A percentile compares a stretch with the other conserved stretches of the same genome.
Evolutionary conservation across 108 stramenopile genomes (phyloP).

Genomic region (Pseudonitzschia multistriata): DNA sequence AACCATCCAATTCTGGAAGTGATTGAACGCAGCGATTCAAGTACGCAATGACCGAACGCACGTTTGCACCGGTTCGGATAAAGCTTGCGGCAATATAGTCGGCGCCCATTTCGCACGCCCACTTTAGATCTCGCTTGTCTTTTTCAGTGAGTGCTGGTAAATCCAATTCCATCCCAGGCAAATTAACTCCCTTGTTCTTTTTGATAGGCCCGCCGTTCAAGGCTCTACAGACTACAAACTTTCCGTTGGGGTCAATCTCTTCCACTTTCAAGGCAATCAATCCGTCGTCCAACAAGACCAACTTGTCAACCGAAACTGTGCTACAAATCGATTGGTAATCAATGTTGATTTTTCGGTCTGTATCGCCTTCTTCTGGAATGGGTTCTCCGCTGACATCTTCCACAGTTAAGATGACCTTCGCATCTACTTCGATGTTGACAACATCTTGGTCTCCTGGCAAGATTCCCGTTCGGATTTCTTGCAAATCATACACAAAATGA

Average conservation of each 20-base stretch:
- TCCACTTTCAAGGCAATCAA: slow-evolving; percentile 72
- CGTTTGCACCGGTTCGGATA: slow-evolving; percentile 79
- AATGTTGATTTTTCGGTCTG: slow-evolving; percentile 57
- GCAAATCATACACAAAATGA: neutral
- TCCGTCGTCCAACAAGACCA: slow-evolving; percentile 83
- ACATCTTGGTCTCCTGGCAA: slow-evolving; percentile 64
- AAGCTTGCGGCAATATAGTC: slow-evolving; percentile 91
- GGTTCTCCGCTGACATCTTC: slow-evolving; percentile 47
- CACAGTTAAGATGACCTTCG: slow-evolving; percentile 50
- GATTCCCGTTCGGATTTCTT: slow-evolving; percentile 79
- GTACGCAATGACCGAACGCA: slow-evolving; percentile 69
- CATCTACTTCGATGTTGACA: slow-evolving; percentile 48
- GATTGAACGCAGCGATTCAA: slow-evolving; percentile 62
- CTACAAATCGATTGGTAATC: slow-evolving; percentile 78
- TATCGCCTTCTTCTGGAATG: slow-evolving; percentile 45
- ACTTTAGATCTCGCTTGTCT: slow-evolving; percentile 80
- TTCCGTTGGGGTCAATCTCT: slow-evolving; percentile 36
- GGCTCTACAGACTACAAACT: slow-evolving; percentile 52
- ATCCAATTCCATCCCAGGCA: slow-evolving; percentile 73
- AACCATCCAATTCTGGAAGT: slow-evolving; percentile 36
- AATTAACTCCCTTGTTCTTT: slow-evolving; percentile 81
- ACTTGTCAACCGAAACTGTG: slow-evolving; percentile 51
- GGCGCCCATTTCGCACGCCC: slow-evolving; percentile 64
- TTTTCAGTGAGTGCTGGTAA: slow-evolving; percentile 86
- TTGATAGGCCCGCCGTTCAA: slow-evolving; percentile 76